Conservation (phyloP, 2,329 filamentous ascomycete genomes). For the Epichloe gansuensis region DNA sequence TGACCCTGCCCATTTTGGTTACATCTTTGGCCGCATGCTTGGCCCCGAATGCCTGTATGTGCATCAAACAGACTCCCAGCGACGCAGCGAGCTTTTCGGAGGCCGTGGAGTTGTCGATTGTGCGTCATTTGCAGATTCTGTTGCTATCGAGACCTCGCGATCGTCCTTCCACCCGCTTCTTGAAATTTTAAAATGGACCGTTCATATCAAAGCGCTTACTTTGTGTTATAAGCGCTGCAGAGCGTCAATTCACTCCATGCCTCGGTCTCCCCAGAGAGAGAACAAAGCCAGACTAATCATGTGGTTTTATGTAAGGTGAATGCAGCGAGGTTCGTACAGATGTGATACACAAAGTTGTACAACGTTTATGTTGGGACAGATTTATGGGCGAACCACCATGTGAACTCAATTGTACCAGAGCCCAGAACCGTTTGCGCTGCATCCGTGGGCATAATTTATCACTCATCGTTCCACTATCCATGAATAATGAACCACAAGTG, state of each 20-base stretch:
- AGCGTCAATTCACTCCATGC: background rate
- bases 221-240: background rate
- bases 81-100: background rate
- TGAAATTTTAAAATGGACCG: background rate
- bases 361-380: background rate
- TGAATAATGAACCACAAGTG: background rate
- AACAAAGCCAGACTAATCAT: background rate
- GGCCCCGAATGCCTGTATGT: constrained; percentile 1
- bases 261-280: background rate
- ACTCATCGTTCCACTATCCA: constrained; percentile 2
- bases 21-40: constrained; percentile 5
- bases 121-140: background rate
- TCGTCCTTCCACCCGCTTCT: background rate
- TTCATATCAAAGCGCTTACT: background rate
- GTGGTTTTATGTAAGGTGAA: background rate
- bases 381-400: background rate
- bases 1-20: constrained; percentile 1
- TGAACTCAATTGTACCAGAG: background rate
- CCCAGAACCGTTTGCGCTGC: constrained; percentile 1
- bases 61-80: background rate
- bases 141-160: background rate
- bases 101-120: background rate
- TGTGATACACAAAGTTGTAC: background rate
- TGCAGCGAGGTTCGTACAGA: background rate
- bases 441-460: background rate